Percentiles rank a stretch among this genome's conserved stretches.
phyloP scores from a whole-genome alignment of 495 filamentous ascomycete species.

The Penicillium longicatenatum region DNA sequence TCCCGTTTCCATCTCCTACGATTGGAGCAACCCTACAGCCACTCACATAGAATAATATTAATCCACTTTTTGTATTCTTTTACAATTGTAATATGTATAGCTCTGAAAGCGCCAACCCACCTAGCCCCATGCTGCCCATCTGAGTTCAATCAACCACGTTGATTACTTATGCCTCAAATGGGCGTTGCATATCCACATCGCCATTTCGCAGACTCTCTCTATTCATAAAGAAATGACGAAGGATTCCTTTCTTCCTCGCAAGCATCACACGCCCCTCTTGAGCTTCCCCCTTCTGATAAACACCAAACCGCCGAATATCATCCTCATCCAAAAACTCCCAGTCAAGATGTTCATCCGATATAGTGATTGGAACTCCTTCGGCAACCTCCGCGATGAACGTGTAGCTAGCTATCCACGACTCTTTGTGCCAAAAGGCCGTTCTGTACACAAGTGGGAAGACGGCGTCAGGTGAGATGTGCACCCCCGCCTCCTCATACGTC shows the following conservation, averaged over 20 bases:
- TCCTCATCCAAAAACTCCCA: neutral
- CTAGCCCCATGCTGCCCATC: too few relatives aligned
- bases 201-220: neutral
- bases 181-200: neutral
- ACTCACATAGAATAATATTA: constrained; percentile 37
- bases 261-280: neutral
- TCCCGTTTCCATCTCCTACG: constrained; percentile 19
- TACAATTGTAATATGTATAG: neutral
- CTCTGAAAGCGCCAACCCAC: neutral
- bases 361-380: neutral
- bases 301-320: neutral
- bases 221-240: neutral
- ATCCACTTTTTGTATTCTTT: constrained; percentile 17
- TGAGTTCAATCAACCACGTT: too few relatives aligned
- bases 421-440: neutral
- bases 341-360: neutral
- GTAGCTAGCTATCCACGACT: neutral
- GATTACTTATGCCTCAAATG: too few relatives aligned
- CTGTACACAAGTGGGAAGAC: neutral
- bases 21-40: constrained; percentile 16
- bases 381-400: neutral
- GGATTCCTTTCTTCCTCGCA: neutral
- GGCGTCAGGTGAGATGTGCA: neutral
- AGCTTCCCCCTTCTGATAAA: neutral
- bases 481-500: neutral